A percentile compares a stretch with the other conserved stretches of the same genome.
Evolutionary conservation across 2,329 filamentous ascomycete species (phyloP).

Genomic region (Fusarium multiceps): DNA sequence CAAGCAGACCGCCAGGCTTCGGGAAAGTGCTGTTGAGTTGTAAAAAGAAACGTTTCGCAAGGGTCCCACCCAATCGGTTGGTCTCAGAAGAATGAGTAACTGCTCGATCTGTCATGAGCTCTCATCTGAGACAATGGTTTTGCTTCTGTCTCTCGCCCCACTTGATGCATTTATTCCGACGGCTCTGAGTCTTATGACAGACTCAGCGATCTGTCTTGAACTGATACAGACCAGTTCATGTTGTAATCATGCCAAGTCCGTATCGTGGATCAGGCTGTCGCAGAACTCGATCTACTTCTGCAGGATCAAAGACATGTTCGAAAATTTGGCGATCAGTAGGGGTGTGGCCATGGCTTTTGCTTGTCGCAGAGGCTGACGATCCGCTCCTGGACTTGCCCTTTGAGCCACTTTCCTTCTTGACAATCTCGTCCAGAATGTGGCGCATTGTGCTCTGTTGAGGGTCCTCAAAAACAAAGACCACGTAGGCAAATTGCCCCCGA

Average conservation of each 20-base stretch:
- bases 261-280: constrained; percentile 66
- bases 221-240: constrained; percentile 39
- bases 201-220: constrained; percentile 16
- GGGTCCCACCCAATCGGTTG: constrained; percentile 36
- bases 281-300: constrained; percentile 62
- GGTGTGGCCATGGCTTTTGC: constrained; percentile 46
- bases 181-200: constrained; percentile 5
- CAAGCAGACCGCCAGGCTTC: constrained; percentile 36
- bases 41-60: constrained; percentile 37
- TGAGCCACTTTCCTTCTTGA: constrained; percentile 59
- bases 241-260: constrained; percentile 64
- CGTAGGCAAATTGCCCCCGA: constrained; percentile 68
- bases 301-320: constrained; percentile 61
- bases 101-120: constrained; percentile 21
- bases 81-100: constrained; percentile 29
- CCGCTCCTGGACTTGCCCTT: constrained; percentile 51
- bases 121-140: constrained; percentile 19
- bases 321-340: constrained; percentile 65
- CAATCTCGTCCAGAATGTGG: constrained; percentile 65
- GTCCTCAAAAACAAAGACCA: constrained; percentile 74
- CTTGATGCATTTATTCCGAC: constrained; percentile 12
- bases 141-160: constrained; percentile 15
- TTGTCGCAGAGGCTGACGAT: constrained; percentile 45
- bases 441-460: constrained; percentile 63
- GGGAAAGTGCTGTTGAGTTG: constrained; percentile 31